Evolutionary conservation across 23 red algal genomes (phyloP).

Genomic region (Gracilariopsis chorda): DNA sequence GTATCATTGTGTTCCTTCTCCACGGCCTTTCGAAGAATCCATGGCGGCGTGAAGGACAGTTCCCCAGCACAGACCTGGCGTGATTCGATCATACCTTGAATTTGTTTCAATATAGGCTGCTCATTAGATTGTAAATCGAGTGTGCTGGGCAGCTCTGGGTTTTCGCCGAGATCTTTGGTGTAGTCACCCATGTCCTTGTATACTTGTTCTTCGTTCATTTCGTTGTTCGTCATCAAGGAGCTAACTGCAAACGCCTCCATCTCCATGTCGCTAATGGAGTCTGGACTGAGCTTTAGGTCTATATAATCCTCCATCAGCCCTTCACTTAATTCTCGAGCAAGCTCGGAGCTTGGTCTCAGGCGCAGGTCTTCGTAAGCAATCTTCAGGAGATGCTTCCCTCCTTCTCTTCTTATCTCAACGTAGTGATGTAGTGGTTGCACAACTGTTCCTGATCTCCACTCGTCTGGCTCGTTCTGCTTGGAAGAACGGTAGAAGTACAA

Average conservation of each 20-base stretch:
- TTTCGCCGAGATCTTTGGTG: background rate
- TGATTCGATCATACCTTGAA: background rate
- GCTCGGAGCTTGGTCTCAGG: background rate
- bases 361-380: background rate
- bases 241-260: too few relatives aligned
- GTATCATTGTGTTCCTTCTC: slow-evolving; percentile 7
- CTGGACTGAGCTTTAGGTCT: background rate
- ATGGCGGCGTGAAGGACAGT: background rate
- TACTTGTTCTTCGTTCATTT: background rate
- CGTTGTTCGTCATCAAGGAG: too few relatives aligned
- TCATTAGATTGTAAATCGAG: background rate
- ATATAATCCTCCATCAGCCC: background rate
- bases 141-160: background rate
- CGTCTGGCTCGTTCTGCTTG: background rate
- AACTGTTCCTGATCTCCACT: background rate
- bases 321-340: background rate
- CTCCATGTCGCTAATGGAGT: background rate
- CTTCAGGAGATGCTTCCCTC: background rate
- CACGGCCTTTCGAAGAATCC: background rate
- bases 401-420: background rate
- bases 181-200: background rate
- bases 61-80: background rate
- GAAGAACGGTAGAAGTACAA: slow-evolving; percentile 2
- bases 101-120: background rate
- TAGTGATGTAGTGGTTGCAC: background rate